Evolutionary conservation across 75 land plant genomes (phyloP).

Genomic region (Pseudotsuga menziesii): DNA sequence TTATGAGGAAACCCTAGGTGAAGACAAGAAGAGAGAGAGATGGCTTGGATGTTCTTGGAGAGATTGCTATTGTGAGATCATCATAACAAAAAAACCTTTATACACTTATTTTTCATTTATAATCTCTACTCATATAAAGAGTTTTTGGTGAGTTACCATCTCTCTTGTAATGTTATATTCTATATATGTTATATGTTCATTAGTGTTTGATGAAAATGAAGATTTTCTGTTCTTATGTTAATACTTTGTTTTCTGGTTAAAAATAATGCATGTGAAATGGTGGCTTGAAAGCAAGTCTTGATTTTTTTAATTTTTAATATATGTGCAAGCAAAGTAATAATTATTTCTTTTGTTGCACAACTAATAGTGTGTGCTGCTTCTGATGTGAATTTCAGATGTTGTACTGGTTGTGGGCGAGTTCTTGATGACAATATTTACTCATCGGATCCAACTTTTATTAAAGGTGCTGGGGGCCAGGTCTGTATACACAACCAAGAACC

Average conservation of each 20-base stretch:
- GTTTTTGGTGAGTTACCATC: neutral
- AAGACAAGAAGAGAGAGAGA: no score
- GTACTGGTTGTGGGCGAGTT: conserved; percentile 67
- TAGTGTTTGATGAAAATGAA: neutral
- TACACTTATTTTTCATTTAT: neutral
- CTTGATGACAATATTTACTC: conserved; percentile 46
- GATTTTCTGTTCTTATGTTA: neutral
- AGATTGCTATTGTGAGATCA: no score
- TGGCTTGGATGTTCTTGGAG: no score
- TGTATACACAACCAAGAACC: neutral
- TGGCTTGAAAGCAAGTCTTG: neutral
- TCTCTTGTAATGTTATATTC: neutral
- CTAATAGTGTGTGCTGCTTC: neutral
- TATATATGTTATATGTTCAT: neutral
- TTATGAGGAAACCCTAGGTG: no score
- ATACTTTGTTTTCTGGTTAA: neutral
- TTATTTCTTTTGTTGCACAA: neutral
- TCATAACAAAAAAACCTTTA: neutral
- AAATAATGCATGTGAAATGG: neutral
- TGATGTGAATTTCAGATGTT: conserved; percentile 38
- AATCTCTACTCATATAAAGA: neutral
- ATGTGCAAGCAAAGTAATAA: neutral
- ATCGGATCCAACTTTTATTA: conserved; percentile 47
- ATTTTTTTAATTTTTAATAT: neutral
- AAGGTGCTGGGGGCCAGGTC: conserved; percentile 64